These are phyloP conservation scores for Phyllosticta capitalensis DNA, from an alignment of 2,329 filamentous ascomycete species.

Conservation along the genomic window DNA sequence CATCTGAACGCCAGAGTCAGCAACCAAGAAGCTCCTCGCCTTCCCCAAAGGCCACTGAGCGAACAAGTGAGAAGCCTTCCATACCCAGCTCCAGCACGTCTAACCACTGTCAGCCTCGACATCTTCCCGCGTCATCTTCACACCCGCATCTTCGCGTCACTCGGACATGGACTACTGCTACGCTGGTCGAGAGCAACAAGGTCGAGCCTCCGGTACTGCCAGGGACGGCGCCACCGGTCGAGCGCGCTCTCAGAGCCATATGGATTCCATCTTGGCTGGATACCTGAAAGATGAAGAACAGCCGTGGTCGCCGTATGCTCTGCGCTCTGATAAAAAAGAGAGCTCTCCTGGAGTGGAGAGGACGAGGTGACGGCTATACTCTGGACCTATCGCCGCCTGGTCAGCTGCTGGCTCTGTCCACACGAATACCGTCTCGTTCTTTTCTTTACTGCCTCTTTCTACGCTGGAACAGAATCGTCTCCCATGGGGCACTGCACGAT, in stretches of 20 bases:
- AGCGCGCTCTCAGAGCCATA: not conserved
- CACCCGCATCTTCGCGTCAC: not conserved
- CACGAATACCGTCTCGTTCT: too few species aligned
- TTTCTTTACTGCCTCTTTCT: too few species aligned
- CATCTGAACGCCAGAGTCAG: not conserved
- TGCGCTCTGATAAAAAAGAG: not conserved
- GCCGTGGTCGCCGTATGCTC: not conserved
- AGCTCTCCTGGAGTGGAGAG: too few species aligned
- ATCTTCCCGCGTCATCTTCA: not conserved
- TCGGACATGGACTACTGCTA: not conserved
- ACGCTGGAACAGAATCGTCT: too few species aligned
- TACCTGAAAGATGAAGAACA: not conserved
- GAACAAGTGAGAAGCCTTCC: not conserved
- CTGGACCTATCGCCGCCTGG: too few species aligned
- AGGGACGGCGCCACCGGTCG: not conserved
- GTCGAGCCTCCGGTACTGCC: not conserved
- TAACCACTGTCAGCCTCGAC: not conserved
- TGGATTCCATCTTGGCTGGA: not conserved
- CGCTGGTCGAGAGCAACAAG: not conserved
- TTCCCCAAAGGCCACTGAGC: not conserved
- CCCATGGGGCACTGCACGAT: too few species aligned
- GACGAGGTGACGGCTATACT: too few species aligned
- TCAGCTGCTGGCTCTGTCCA: too few species aligned
- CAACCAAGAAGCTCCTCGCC: not conserved
- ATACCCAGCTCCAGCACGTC: not conserved